Evolutionary conservation across 768 basidiomycete genomes (phyloP), one percentile per base, ranked within the genome.

Genomic region (Pisolithus marmoratus): DNA sequence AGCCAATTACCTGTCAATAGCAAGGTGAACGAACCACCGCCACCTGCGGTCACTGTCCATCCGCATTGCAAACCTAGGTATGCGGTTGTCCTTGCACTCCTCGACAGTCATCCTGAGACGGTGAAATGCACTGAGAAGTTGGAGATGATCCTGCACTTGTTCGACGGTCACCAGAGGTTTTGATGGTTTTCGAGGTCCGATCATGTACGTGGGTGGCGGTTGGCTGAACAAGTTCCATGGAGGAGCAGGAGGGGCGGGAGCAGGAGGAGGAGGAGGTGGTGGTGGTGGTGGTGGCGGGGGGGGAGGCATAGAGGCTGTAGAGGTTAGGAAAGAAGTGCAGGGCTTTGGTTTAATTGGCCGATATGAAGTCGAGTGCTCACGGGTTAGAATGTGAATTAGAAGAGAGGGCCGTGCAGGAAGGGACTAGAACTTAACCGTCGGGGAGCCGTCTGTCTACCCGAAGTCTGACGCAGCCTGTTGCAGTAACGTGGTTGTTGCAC

Each of bases 11-110:
- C 72, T 61, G 42, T 74, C 70, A 6, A 71, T 65, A 3, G 74
- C 72, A 11, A 74, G 56, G 23, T 62, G 55, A 26, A 75, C 60
- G 54, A 74, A 74, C 74, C 74, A 74, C 1, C 58, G 57, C 72
- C 72, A 74, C 42, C 72, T 63, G 24, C 58, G 49, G 0, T 60
- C 60, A 17, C 48, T 59, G 11, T 63, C 58, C 58, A 74, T 61
- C 26, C 42, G 54, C 43, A 23, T 42, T 8, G 60, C 66, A 4
- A 56, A 57, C 8, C 20, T 43, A 8, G 71, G 71, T 43, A 72
- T 56, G 11, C 62, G 47, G 20, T 45, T 44, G 38, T 69, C 68
- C 24, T 56, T 60, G 20, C 63, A 49, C 8, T 62, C 62, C 31
- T 73, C 65, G 14, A 72, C 60, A 12, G 43, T 56, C 6, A 52